Conservation (phyloP, 1,284 basidiomycete genomes). For the Tremellales sp. region DNA sequence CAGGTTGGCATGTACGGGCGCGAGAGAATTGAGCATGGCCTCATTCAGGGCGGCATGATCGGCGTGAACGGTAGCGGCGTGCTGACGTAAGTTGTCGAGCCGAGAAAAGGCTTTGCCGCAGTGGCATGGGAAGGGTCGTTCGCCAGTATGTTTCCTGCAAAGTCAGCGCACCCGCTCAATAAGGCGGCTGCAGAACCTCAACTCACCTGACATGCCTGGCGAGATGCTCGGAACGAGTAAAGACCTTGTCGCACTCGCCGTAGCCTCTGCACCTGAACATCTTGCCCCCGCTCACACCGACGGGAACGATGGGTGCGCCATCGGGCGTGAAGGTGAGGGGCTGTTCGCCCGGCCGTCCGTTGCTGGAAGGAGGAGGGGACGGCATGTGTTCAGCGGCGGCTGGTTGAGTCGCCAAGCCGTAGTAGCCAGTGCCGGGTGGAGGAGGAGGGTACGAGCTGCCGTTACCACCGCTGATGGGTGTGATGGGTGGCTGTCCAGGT, state of each 20-base stretch:
- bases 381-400: slow-evolving; percentile 21
- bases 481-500: slow-evolving; percentile 27
- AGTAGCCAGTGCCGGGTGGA: slow-evolving; percentile 25
- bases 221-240: slow-evolving; percentile 89
- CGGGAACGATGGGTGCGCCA: slow-evolving; percentile 43
- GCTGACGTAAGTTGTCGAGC: slow-evolving; percentile 92
- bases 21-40: slow-evolving; percentile 83
- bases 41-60: slow-evolving; percentile 83
- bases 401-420: slow-evolving; percentile 24
- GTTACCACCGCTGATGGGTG: slow-evolving; percentile 28
- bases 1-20: slow-evolving; percentile 76
- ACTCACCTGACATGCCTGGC: slow-evolving; percentile 86
- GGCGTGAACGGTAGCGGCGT: slow-evolving; percentile 91
- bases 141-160: slow-evolving; percentile 89
- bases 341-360: slow-evolving; percentile 9
- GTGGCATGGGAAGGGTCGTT: slow-evolving; percentile 91
- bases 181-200: background rate
- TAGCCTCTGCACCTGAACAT: slow-evolving; percentile 93
- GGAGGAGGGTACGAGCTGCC: slow-evolving; percentile 27
- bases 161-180: background rate
- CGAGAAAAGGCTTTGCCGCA: slow-evolving; percentile 93
- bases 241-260: slow-evolving; percentile 93
- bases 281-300: slow-evolving; percentile 56
- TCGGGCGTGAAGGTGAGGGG: slow-evolving; percentile 29
- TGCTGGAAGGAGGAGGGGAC: slow-evolving; percentile 29